Percentiles rank a stretch among this genome's conserved stretches.
Conservation (phyloP, 495 filamentous ascomycete genomes). For the Amniculicola lignicola region DNA sequence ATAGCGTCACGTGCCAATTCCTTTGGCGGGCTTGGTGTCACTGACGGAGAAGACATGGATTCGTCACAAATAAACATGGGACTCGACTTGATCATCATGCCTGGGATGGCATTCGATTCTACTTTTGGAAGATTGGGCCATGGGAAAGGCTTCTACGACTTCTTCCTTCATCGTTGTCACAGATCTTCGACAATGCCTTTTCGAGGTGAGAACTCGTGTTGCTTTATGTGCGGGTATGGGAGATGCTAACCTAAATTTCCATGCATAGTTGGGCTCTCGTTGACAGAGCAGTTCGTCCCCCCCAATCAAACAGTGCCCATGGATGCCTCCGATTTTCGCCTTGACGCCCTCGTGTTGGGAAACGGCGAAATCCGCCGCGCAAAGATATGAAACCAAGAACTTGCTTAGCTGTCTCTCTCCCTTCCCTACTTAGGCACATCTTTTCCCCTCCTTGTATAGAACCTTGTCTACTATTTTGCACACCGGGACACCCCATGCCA, state of each 20-base stretch:
- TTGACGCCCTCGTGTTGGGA: slow-evolving; percentile 66
- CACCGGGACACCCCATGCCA: no score
- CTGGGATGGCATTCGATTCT: slow-evolving; percentile 86
- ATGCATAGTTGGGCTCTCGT: slow-evolving; percentile 78
- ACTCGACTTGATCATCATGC: slow-evolving; percentile 85
- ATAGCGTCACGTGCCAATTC: slow-evolving; percentile 63
- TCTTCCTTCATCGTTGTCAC: slow-evolving; percentile 72
- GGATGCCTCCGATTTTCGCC: slow-evolving; percentile 59
- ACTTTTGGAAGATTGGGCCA: slow-evolving; percentile 78
- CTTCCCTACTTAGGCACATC: no score
- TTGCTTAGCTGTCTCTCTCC: no score
- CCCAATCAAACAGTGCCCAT: slow-evolving; percentile 61
- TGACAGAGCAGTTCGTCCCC: slow-evolving; percentile 80
- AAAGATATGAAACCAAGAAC: slow-evolving; percentile 14
- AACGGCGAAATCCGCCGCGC: slow-evolving; percentile 42
- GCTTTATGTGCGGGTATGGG: slow-evolving; percentile 11
- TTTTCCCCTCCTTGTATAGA: no score
- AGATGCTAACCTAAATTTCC: slow-evolving; percentile 28
- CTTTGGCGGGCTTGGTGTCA: slow-evolving; percentile 54
- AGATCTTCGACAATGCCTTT: slow-evolving; percentile 57
- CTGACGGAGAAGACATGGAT: slow-evolving; percentile 23
- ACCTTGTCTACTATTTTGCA: no score
- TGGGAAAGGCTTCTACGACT: slow-evolving; percentile 96
- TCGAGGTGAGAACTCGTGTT: slow-evolving; percentile 52
- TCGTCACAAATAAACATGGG: slow-evolving; percentile 47